Evolutionary conservation across 768 basidiomycete species (phyloP), one percentile per base, ranked within the genome.

Genomic region (Hydnomerulius pinastri): DNA sequence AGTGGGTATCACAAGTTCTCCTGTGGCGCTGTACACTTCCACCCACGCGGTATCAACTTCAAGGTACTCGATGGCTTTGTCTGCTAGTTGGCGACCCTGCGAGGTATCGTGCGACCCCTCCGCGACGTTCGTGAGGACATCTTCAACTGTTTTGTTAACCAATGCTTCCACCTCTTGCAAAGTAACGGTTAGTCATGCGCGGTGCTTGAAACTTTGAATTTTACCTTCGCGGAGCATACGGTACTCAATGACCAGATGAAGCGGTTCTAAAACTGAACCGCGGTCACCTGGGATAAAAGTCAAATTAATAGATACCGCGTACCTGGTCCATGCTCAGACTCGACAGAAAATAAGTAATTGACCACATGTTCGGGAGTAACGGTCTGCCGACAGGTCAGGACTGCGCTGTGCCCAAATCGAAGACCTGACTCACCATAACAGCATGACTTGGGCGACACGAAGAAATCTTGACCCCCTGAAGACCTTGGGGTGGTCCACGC

Each of bases 211-310:
- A 40, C 25, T 21, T 20, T 43, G 37, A 47, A 10, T 30, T 64
- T 38, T 51, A 92, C 93, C 93, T 77, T 95, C 91, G 17, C 85
- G 83, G 21, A 96, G 70, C 73, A 85, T 83, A 30, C 90, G 82
- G 68, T 93, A 97, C 43, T 73, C 77, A 50, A 97, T 85, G 20
- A 77, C 70, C 27, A 96, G 71, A 21, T 67, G 73, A 35, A 90
- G 69, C 1, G 83, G 73, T 49, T 89, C 86, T 41, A 77, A 73
- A 17, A 83, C 90, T 90, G 59, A 20, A 44, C 15, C 13, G 4
- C 20, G 27, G n/a, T 52, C 51, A 52, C 52, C 15, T 30, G n/a
- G 25, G 46, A 27, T 43, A n/a, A 45, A 50, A 62, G 29, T 9
- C 29, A 17, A 32, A 51, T 36, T 37, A 45, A 29, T 32, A 23